Conservation (phyloP, 345 rosid genomes). For the Murraya koenigii region DNA sequence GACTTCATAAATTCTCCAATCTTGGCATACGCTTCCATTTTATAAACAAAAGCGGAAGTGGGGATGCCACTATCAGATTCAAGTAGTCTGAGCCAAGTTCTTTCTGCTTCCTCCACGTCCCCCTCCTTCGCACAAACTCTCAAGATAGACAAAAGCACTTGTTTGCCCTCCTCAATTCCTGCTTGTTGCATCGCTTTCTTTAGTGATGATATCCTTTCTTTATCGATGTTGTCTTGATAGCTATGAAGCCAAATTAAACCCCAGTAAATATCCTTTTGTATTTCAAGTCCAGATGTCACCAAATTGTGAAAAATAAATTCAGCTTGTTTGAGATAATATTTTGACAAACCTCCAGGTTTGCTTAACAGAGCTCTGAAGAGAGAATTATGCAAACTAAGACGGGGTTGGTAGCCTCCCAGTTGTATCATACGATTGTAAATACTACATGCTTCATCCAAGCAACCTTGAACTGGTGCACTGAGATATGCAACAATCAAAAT, state of each 20-base stretch:
- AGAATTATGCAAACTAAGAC: constrained; percentile 67
- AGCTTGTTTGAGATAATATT: constrained; percentile 69
- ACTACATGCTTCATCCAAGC: constrained; percentile 72
- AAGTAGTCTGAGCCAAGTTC: constrained; percentile 57
- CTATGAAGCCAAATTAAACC: constrained; percentile 88
- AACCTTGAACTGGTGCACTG: constrained; percentile 62
- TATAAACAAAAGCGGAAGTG: constrained; percentile 70
- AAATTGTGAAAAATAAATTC: constrained; percentile 81
- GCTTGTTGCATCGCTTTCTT: constrained; percentile 64
- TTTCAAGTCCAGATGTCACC: constrained; percentile 61
- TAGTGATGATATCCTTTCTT: constrained; percentile 44
- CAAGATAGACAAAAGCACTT: constrained; percentile 64
- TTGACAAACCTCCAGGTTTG: constrained; percentile 49
- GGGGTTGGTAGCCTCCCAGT: constrained; percentile 79
- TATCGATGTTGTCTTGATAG: constrained; percentile 66
- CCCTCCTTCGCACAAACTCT: constrained; percentile 76
- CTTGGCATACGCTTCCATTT: constrained; percentile 73
- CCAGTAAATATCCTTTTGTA: constrained; percentile 61
- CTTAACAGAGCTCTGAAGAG: constrained; percentile 71
- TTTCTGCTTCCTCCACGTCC: constrained; percentile 62
- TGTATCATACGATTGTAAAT: constrained; percentile 91
- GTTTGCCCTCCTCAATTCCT: constrained; percentile 57
- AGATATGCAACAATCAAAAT: constrained; percentile 76
- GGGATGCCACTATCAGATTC: constrained; percentile 37
- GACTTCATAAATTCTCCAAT: constrained; percentile 47